These are phyloP conservation scores for Suillus discolor DNA, from an alignment of 768 basidiomycete genomes.

Conservation along the genomic window DNA sequence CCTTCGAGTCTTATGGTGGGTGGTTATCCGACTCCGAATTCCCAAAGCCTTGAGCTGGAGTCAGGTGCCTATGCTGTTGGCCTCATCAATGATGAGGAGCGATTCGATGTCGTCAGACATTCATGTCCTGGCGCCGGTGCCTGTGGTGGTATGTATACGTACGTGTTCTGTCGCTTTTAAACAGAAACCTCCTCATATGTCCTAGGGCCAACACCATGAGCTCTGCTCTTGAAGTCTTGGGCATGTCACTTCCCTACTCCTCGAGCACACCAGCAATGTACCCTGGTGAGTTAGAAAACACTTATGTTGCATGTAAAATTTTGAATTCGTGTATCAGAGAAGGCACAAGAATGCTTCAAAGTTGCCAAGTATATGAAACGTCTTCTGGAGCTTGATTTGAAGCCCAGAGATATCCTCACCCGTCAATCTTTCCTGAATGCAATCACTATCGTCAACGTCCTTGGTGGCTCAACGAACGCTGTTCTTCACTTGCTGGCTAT, in stretches of 20 bases:
- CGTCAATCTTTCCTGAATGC: constrained; percentile 81
- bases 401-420: constrained; percentile 78
- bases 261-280: constrained; percentile 71
- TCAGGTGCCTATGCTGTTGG: constrained; percentile 76
- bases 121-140: constrained; percentile 85
- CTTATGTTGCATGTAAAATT: background rate
- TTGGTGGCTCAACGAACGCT: constrained; percentile 89
- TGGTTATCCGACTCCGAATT: background rate
- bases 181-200: background rate
- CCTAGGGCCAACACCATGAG: constrained; percentile 86
- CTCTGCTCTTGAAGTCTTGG: constrained; percentile 79
- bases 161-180: constrained; percentile 22
- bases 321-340: constrained; percentile 47
- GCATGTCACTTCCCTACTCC: constrained; percentile 85
- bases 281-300: constrained; percentile 46
- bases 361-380: constrained; percentile 78
- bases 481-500: constrained; percentile 85
- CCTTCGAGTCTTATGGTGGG: constrained; percentile 81
- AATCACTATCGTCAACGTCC: constrained; percentile 73
- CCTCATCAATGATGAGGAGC: constrained; percentile 77
- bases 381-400: constrained; percentile 76
- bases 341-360: constrained; percentile 78
- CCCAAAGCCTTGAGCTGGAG: constrained; percentile 3
- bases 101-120: constrained; percentile 83
- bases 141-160: constrained; percentile 90